Evolutionary conservation across 2,329 filamentous ascomycete species (phyloP).

Genomic region (Ophiostoma angusticollis): DNA sequence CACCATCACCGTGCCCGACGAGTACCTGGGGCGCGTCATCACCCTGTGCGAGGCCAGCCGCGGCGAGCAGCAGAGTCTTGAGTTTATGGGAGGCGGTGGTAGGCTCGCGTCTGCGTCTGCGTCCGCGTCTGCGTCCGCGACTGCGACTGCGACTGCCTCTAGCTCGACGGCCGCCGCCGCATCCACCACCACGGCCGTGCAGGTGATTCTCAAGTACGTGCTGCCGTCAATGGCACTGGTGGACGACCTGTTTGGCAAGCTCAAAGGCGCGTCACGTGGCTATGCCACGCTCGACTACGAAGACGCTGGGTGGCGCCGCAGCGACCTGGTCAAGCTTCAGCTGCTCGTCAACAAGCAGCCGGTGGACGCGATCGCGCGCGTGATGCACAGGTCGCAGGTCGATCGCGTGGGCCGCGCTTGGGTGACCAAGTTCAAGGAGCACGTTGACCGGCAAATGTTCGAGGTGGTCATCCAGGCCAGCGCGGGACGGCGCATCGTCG

Average conservation of each 20-base stretch:
- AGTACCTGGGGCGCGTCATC: conserved; percentile 88
- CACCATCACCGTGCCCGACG: conserved; percentile 83
- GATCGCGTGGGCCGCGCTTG: conserved; percentile 71
- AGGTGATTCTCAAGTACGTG: conserved; percentile 90
- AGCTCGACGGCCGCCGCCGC: conserved; percentile 20
- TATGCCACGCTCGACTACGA: conserved; percentile 96
- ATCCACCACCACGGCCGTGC: conserved; percentile 26
- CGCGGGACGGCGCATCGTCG: conserved; percentile 69
- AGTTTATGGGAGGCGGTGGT: conserved; percentile 51
- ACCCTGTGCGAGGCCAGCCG: conserved; percentile 86
- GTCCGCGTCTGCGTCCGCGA: neutral
- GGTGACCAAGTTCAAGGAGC: conserved; percentile 94
- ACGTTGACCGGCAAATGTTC: conserved; percentile 88
- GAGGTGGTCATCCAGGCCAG: conserved; percentile 85
- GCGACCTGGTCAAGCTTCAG: conserved; percentile 77
- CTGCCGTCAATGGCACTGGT: conserved; percentile 81
- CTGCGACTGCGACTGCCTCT: neutral
- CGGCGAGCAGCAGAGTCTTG: conserved; percentile 73
- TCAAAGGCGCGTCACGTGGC: conserved; percentile 76
- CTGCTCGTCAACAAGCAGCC: conserved; percentile 85
- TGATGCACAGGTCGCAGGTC: conserved; percentile 72
- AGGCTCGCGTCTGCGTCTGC: neutral
- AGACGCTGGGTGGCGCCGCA: conserved; percentile 74
- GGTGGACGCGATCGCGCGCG: conserved; percentile 86
- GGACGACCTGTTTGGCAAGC: conserved; percentile 92